Evolutionary conservation across 139 green algal species (phyloP), one percentile per base, ranked within the genome.

Genomic region (Prasinococcaceae sp.): DNA sequence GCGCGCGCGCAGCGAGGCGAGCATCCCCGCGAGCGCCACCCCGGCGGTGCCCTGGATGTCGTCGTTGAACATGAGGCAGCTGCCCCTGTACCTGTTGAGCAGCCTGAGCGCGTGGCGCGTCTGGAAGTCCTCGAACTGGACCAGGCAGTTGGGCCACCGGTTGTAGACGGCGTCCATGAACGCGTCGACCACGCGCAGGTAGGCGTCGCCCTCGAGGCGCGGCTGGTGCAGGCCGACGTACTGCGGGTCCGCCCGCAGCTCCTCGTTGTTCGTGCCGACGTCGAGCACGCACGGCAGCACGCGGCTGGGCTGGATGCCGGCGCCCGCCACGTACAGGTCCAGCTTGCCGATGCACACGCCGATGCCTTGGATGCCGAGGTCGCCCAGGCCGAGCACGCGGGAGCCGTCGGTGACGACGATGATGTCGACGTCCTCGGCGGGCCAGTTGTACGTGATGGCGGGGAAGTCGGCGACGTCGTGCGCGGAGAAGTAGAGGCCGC

Each of bases 121-220:
- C 55, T 55, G 71, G 53, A 94, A 92, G 57, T 94, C 85, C 62
- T 94, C 86, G 72, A 90, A 96, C 78, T 96, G 67, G 9, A 71
- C 26, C 27, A 65, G 45, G 12, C 12, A 37, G 55, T 63, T 25
- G 12, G 61, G 55, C 48, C 51, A 38, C 42, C 37, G 37, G 2
- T 30, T 23, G 2, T 32, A 35, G 22, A 70, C 28, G 20, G 55
- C 61, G 10, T 30, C 14, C 36, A 70, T 41, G 27, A 70, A 60
- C 61, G 60, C 52, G 19, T 60, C 52, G 17, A 60, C 17, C 16
- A 60, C 16, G 4, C 40, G 19, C 20, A 35, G 46, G 42, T 10
- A 53, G 22, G 30, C 76, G 22, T 74, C 30, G 0, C 83, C 83
- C 22, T 63, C 70, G 30, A 94, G 47, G 17, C 87, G 73, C 20